A percentile compares a stretch with the other conserved stretches of the same genome.
phyloP scores from a whole-genome alignment of 2,329 filamentous ascomycete genomes.

The Diplodia intermedia region DNA sequence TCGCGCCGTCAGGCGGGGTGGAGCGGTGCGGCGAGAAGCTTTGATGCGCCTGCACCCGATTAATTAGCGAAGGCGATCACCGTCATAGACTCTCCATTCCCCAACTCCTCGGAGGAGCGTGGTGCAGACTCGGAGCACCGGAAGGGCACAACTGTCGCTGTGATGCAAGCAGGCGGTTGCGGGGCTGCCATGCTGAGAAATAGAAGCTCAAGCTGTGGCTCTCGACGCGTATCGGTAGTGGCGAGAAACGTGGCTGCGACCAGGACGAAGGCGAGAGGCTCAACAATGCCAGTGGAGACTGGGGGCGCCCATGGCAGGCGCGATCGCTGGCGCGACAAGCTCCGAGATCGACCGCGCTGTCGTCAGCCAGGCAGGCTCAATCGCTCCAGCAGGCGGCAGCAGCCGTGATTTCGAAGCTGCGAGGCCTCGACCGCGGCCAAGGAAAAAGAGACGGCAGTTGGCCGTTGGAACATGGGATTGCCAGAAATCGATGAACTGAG shows the following conservation, averaged over 20 bases:
- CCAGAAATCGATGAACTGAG: background rate
- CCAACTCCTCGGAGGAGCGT: too few relatives aligned
- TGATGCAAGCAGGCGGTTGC: too few relatives aligned
- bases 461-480: slow-evolving; percentile 11
- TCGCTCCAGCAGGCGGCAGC: slow-evolving; percentile 1
- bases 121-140: too few relatives aligned
- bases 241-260: slow-evolving; percentile 2
- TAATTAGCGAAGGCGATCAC: slow-evolving; percentile 25
- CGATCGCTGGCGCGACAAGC: background rate
- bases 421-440: background rate
- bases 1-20: background rate
- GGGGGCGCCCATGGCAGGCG: background rate
- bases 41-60: slow-evolving; percentile 7
- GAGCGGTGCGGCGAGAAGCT: slow-evolving; percentile 8
- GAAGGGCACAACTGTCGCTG: too few relatives aligned
- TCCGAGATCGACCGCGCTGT: background rate
- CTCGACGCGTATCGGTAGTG: background rate
- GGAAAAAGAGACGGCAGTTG: background rate
- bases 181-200: too few relatives aligned
- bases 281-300: background rate
- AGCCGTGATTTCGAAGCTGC: slow-evolving; percentile 6
- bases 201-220: background rate
- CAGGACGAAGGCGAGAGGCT: too few relatives aligned
- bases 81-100: slow-evolving; percentile 19
- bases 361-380: background rate